Evolutionary conservation across 495 filamentous ascomycete species (phyloP), one percentile per base, ranked within the genome.

Genomic region (Pseudoneurospora amorphoporcata): DNA sequence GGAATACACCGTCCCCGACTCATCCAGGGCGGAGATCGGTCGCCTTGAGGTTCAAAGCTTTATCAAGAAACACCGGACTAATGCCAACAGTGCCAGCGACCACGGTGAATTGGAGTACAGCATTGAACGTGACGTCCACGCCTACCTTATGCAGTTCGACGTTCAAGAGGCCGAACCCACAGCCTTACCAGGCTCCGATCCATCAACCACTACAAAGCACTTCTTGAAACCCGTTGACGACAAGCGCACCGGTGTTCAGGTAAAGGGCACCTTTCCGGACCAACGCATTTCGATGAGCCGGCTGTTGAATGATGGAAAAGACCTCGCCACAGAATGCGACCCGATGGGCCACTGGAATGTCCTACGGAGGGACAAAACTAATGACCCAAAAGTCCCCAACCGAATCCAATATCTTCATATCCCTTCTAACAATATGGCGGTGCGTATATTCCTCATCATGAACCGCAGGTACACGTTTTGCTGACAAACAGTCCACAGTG

Each of bases 381-480:
- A 6, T 16, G 41, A 17, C 41, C 4, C 14, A 0, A 0, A 3
- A 10, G 69, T 71, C 8, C 69, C 72, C 1, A 43, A 19, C 3
- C 53, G 71, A 12, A 68, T 76, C 9, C 73, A 70, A 2, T 76
- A 76, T 69, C 39, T 76, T 8, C 75, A 76, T 39, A 58, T 76
- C 8, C 75, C 75, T 10, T 58, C 73, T 1, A 76, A 76, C 35
- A 76, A 76, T 41, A 76, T 76, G 75, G 40, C 73, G 10, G 75
- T 75, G 45, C 53, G 74, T n/a, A 0, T 39, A 5, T n/a, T 16
- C 37, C 3, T 32, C 14, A 0, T 17, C 2, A 7, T 10, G 12
- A 39, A 19, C 8, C 39, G 12, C 19, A 14, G 12, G 38, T 39
- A n/a, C 6, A 4, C 19, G 4, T 16, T 16, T 42, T 4, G 10